phyloP scores from a whole-genome alignment of 2,329 filamentous ascomycete genomes.

The Talaromyces atroroseus region DNA sequence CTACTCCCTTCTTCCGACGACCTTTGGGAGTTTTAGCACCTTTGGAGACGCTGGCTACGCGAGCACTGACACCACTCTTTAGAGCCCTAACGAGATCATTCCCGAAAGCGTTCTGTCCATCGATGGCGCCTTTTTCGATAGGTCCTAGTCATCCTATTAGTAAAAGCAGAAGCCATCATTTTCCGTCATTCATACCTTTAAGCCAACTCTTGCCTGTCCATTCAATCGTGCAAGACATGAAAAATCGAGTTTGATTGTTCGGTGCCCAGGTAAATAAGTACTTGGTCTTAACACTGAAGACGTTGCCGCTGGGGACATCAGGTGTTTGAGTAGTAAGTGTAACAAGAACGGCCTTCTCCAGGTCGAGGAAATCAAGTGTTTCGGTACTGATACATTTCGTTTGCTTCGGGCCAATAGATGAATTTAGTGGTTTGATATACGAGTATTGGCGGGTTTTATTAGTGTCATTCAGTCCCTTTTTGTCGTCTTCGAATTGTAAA shows the following conservation, averaged over 20 bases:
- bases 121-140: conserved; percentile 91
- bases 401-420: conserved; percentile 80
- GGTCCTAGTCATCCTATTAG: conserved; percentile 54
- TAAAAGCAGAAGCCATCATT: neutral
- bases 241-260: conserved; percentile 74
- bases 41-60: conserved; percentile 43
- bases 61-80: conserved; percentile 63
- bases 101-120: conserved; percentile 79
- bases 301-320: conserved; percentile 88
- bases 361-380: conserved; percentile 74
- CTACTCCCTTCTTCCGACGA: conserved; percentile 51
- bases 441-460: conserved; percentile 69
- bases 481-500: conserved; percentile 76
- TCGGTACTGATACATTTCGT: conserved; percentile 91
- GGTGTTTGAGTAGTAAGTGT: conserved; percentile 80
- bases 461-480: conserved; percentile 69
- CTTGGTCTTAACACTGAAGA: conserved; percentile 86
- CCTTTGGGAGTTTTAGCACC: conserved; percentile 53
- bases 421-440: conserved; percentile 87
- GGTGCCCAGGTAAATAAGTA: conserved; percentile 94
- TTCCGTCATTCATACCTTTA: conserved; percentile 59
- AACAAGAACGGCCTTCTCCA: conserved; percentile 83
- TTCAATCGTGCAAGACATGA: conserved; percentile 85
- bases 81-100: conserved; percentile 72
- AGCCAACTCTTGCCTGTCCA: conserved; percentile 99